phyloP scores from a whole-genome alignment of 2,329 filamentous ascomycete species.

The Trichoderma gracile region DNA sequence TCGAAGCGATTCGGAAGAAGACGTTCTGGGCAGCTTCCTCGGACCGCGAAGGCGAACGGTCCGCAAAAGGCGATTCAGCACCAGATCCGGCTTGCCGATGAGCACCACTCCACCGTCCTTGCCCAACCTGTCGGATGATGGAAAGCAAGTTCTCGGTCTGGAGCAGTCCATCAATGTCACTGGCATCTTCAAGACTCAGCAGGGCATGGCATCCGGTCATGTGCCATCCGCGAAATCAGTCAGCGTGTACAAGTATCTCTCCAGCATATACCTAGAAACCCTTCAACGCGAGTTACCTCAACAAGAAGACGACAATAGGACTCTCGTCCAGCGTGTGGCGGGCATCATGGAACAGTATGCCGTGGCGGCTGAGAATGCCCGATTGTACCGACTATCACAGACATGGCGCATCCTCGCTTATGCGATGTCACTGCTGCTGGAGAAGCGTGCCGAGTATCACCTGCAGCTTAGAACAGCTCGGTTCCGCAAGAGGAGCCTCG shows the following conservation, averaged over 20 bases:
- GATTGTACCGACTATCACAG: conserved; percentile 61
- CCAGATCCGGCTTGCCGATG: conserved; percentile 46
- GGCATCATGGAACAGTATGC: conserved; percentile 59
- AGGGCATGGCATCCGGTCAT: conserved; percentile 63
- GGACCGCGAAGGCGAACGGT: conserved; percentile 46
- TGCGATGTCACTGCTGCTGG: conserved; percentile 55
- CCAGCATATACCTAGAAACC: conserved; percentile 57
- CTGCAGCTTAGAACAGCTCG: conserved; percentile 50
- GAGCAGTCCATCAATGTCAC: conserved; percentile 61
- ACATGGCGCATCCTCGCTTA: conserved; percentile 64
- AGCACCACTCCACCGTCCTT: conserved; percentile 58
- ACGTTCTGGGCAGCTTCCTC: conserved; percentile 61
- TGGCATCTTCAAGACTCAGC: conserved; percentile 58
- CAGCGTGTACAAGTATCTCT: conserved; percentile 57
- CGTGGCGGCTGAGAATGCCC: conserved; percentile 56
- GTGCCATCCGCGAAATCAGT: conserved; percentile 54
- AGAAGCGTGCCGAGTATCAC: conserved; percentile 58
- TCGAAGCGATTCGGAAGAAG: conserved; percentile 66
- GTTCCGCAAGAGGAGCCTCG: conserved; percentile 39
- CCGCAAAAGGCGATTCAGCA: conserved; percentile 47
- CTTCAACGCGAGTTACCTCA: conserved; percentile 52
- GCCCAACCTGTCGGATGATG: conserved; percentile 35
- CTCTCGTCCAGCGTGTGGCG: conserved; percentile 50
- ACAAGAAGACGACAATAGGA: conserved; percentile 36
- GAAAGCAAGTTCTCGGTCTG: conserved; percentile 50